phyloP scores from a whole-genome alignment of 306 rosid genomes.

The Canavalia ensiformis region DNA sequence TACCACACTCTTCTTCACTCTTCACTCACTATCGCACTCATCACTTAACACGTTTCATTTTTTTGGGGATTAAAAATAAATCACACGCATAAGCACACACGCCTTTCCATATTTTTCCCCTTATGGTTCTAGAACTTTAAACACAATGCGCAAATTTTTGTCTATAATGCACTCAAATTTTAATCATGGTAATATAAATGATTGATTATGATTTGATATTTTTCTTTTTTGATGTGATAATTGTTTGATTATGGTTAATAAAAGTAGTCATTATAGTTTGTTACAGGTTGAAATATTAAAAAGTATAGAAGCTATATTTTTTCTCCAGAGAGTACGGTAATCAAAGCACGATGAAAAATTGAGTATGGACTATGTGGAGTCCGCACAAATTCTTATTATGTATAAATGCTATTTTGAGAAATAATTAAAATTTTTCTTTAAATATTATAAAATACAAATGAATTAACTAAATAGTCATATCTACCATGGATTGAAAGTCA shows the following conservation, averaged over 20 bases:
- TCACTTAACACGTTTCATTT: constrained; percentile 25
- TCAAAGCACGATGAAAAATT: too few relatives aligned
- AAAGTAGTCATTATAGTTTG: background rate
- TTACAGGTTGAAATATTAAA: too few relatives aligned
- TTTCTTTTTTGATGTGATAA: background rate
- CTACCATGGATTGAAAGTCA: background rate
- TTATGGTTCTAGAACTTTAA: constrained; percentile 2
- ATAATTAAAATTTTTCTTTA: background rate
- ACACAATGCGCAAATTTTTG: background rate
- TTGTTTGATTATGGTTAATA: background rate
- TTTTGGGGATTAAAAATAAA: background rate
- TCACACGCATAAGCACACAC: constrained; percentile 5
- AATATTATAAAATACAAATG: background rate
- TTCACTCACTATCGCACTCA: constrained; percentile 33
- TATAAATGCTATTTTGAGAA: background rate
- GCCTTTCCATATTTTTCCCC: background rate
- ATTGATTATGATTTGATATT: background rate
- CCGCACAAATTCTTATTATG: too few relatives aligned
- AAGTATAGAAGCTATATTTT: too few relatives aligned
- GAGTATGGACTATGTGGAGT: too few relatives aligned
- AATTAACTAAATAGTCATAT: background rate
- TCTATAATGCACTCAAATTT: background rate
- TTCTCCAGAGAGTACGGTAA: too few relatives aligned
- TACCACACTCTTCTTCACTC: constrained; percentile 50
- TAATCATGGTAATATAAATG: constrained; percentile 1